Evolutionary conservation across 306 rosid species (phyloP).

Genomic region (Arachis stenosperma): DNA sequence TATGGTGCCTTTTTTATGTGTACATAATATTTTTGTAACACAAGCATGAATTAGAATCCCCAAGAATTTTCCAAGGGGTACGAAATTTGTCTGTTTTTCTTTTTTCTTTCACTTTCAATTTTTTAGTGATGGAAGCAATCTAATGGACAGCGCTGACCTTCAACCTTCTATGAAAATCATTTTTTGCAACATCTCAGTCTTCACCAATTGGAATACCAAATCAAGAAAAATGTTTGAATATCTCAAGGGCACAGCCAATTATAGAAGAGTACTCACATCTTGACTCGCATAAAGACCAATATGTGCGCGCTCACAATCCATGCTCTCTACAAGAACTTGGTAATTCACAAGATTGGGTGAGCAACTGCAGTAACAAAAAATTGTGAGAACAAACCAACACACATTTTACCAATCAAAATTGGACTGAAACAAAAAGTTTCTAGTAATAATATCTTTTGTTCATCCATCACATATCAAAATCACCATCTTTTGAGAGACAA

Average conservation of each 20-base stretch:
- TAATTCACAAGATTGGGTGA: conserved; percentile 73
- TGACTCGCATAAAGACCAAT: conserved; percentile 82
- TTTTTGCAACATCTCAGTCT: not conserved
- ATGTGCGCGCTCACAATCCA: conserved; percentile 70
- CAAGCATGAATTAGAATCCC: conserved; percentile 10
- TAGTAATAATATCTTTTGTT: conserved; percentile 3
- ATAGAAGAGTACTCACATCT: conserved; percentile 63
- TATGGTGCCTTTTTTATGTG: too few species aligned
- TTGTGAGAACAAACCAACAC: conserved; percentile 35
- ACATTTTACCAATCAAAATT: not conserved
- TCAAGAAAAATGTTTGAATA: conserved; percentile 16
- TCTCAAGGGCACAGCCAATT: not conserved
- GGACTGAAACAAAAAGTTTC: not conserved
- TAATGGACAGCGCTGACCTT: not conserved
- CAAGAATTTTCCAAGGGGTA: conserved; percentile 8
- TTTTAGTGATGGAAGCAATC: not conserved
- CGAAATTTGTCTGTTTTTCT: not conserved
- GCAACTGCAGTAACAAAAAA: conserved; percentile 64
- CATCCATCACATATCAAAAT: conserved; percentile 6
- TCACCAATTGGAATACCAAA: conserved; percentile 6
- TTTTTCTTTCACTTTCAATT: not conserved
- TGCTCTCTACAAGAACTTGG: conserved; percentile 93
- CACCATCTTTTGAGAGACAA: not conserved
- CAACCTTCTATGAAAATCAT: conserved; percentile 12
- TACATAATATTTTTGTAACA: not conserved